Percentiles rank a stretch among this genome's conserved stretches.
Evolutionary conservation across 2,329 filamentous ascomycete species (phyloP).

Genomic region (Cladophialophora yegresii): DNA sequence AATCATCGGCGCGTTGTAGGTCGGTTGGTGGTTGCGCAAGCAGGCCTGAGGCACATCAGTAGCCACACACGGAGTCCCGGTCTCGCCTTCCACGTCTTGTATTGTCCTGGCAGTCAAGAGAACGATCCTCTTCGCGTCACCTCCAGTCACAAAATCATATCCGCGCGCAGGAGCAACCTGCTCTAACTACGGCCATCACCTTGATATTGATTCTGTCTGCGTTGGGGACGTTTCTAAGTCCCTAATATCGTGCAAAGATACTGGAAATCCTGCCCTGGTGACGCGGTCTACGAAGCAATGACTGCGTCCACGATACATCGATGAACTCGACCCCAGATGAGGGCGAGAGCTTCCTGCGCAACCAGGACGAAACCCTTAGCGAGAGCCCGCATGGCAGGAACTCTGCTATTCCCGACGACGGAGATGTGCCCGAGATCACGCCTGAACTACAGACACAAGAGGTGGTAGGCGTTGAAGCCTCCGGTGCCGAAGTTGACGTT

Average conservation of each 20-base stretch:
- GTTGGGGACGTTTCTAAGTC: neutral
- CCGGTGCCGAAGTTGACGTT: constrained; percentile 22
- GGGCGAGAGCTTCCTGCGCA: constrained; percentile 61
- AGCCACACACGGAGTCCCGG: neutral
- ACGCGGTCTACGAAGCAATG: constrained; percentile 30
- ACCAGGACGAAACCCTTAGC: constrained; percentile 50
- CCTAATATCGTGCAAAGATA: neutral
- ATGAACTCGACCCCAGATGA: constrained; percentile 71
- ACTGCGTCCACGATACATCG: constrained; percentile 44
- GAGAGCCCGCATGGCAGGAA: constrained; percentile 40
- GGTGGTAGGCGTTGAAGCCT: neutral
- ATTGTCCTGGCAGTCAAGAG: neutral
- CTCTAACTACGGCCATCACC: neutral
- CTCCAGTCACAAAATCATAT: neutral
- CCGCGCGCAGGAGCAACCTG: too few relatives aligned
- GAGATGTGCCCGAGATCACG: constrained; percentile 34
- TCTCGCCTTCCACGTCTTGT: neutral
- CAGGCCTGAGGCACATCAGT: neutral
- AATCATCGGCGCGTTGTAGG: neutral
- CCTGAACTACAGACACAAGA: constrained; percentile 7
- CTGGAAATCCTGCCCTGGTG: neutral
- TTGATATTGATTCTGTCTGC: constrained; percentile 4
- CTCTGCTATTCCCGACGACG: constrained; percentile 36
- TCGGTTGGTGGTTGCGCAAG: neutral
- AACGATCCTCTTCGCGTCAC: neutral